Evolutionary conservation across 1,284 basidiomycete species (phyloP), one percentile per base, ranked within the genome.

Genomic region (Lentinus polychrous): DNA sequence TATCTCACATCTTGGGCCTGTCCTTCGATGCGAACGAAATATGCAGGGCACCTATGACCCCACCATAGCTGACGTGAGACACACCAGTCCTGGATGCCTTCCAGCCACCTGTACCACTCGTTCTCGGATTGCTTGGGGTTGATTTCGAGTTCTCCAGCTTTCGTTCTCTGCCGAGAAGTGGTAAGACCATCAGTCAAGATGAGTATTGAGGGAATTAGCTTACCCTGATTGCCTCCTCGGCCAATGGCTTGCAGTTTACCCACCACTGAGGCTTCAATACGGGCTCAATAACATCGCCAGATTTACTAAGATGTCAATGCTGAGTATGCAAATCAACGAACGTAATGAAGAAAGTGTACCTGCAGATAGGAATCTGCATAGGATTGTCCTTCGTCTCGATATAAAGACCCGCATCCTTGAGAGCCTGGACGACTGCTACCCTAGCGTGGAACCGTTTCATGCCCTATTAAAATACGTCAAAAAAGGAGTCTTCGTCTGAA

Each of bases 261-360:
- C 94, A 99, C 96, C 96, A 99, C 65, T 99, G 96, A 0, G 96
- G 96, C 70, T 98, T 99, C 63, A 99, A 76, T 33, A 98, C 75
- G 5, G 91, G 90, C 68, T 99, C 96, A 57, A 99, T 97, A 46
- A 99, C 70, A 65, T 99, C 96, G 2, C 95, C 95, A 1, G 92
- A 95, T 75, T 94, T 94, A 57, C 86, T 92, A 52, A 6, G 42
- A 49, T n/a, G 5, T 34, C 22, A 27, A 24, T 27, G 31, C 5
- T n/a, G 8, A 22, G 15, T 42, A 6, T 20, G 8, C 8, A 24
- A 8, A 42, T 22, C 6, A 10, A 4, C 27, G 10, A 10, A 5
- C 27, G 10, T 10, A 4, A 10, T 37, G 15, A 4, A 33, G 18
- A 23, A 14, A 8, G 63, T 73, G 49, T 35, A 81, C 83, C 78